Evolutionary conservation across 306 rosid genomes (phyloP).

Genomic region (Quercus wislizeni): DNA sequence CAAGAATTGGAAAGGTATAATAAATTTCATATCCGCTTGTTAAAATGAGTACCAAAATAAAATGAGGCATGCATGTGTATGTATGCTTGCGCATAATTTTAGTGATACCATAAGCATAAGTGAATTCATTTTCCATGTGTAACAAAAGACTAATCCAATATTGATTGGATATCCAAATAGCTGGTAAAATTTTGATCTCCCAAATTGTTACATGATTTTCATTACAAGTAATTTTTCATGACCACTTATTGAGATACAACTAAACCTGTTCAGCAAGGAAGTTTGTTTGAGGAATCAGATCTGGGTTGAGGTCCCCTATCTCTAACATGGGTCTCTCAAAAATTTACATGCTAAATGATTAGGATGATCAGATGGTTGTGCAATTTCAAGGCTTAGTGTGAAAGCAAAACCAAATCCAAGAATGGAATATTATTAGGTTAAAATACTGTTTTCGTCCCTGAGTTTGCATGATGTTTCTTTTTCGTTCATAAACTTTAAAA

Average conservation of each 20-base stretch:
- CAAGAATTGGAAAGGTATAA: not conserved
- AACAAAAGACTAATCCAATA: slow-evolving; percentile 1
- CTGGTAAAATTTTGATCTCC: slow-evolving; percentile 9
- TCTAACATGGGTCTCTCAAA: not conserved
- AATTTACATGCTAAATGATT: not conserved
- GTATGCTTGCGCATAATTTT: not conserved
- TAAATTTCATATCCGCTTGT: slow-evolving; percentile 8
- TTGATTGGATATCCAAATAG: not conserved
- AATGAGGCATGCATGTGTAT: too few relatives aligned
- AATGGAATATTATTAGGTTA: not conserved
- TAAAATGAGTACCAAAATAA: slow-evolving; percentile 1
- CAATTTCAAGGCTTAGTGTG: not conserved
- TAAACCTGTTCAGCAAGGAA: not conserved
- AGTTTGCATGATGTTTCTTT: too few relatives aligned
- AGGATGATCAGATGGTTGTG: not conserved
- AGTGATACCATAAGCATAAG: slow-evolving; percentile 5
- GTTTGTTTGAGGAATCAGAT: not conserved
- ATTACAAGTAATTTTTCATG: slow-evolving; percentile 6
- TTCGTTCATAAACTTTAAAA: too few relatives aligned
- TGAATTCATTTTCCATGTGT: not conserved
- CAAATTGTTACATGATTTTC: slow-evolving; percentile 9
- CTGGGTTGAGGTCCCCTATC: not conserved
- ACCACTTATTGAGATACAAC: not conserved
- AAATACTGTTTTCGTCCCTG: too few relatives aligned
- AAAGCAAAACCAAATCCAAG: not conserved